Evolutionary conservation across 345 rosid species (phyloP).

Genomic region (Populus davidiana): DNA sequence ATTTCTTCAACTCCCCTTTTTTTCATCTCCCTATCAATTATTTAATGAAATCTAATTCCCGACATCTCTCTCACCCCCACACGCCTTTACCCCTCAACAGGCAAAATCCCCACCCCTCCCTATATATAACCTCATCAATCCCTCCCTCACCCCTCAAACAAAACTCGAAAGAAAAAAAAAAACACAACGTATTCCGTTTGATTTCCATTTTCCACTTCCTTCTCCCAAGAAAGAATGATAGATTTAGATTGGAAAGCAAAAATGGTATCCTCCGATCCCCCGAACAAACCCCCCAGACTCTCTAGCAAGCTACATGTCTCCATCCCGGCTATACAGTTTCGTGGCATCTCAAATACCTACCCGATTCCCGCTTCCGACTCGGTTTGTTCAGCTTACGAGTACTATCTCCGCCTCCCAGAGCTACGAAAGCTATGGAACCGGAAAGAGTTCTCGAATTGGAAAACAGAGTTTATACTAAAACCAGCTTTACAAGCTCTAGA

Average conservation of each 20-base stretch:
- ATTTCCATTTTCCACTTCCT: not conserved
- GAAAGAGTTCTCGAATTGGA: slow-evolving; percentile 57
- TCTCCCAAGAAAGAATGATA: slow-evolving; percentile 41
- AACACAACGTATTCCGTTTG: not conserved
- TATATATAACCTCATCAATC: slow-evolving; percentile 6
- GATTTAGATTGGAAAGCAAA: slow-evolving; percentile 61
- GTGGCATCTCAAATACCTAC: slow-evolving; percentile 11
- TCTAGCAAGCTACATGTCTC: slow-evolving; percentile 45
- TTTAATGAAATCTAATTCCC: not conserved
- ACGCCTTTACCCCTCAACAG: slow-evolving; percentile 13
- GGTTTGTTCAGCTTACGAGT: slow-evolving; percentile 74
- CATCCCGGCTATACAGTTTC: slow-evolving; percentile 29
- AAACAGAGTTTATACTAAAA: slow-evolving; percentile 51
- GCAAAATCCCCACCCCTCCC: not conserved
- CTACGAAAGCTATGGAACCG: slow-evolving; percentile 50
- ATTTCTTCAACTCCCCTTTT: not conserved
- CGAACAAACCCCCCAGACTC: slow-evolving; percentile 43
- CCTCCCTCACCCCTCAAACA: not conserved
- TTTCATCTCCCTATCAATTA: not conserved
- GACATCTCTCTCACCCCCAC: slow-evolving; percentile 22
- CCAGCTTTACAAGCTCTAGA: slow-evolving; percentile 85
- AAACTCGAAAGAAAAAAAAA: not conserved
- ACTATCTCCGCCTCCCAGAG: slow-evolving; percentile 69
- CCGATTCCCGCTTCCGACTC: slow-evolving; percentile 38
- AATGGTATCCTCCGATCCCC: slow-evolving; percentile 45